Percentiles rank a stretch among this genome's conserved stretches.
Conservation (phyloP, 768 basidiomycete genomes). For the Pleurotus ostreatus region DNA sequence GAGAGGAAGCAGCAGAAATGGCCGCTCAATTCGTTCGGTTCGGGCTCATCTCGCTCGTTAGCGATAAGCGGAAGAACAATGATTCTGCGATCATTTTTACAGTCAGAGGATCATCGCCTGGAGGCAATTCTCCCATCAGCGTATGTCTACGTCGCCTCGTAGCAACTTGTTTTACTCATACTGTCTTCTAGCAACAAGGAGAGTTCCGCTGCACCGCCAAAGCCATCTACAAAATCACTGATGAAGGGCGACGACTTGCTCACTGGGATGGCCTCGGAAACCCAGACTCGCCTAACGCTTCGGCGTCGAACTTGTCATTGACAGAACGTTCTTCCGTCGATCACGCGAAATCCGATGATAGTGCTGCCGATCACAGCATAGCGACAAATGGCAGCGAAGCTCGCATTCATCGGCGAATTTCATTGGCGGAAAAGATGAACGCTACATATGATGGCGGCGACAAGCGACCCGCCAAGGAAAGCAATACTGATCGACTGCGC, state of each 20-base stretch:
- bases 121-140: slow-evolving; percentile 70
- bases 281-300: slow-evolving; percentile 61
- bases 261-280: slow-evolving; percentile 66
- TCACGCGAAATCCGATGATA: slow-evolving; percentile 25
- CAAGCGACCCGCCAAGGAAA: slow-evolving; percentile 68
- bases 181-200: slow-evolving; percentile 67
- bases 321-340: slow-evolving; percentile 64
- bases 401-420: slow-evolving; percentile 76
- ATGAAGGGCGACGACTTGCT: slow-evolving; percentile 82
- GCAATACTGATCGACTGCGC: slow-evolving; percentile 85
- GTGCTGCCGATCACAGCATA: slow-evolving; percentile 20
- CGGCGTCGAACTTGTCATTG: slow-evolving; percentile 52
- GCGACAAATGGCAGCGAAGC: slow-evolving; percentile 37
- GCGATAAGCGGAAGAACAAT: slow-evolving; percentile 87
- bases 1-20: slow-evolving; percentile 97
- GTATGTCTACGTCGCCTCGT: slow-evolving; percentile 36
- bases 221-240: slow-evolving; percentile 91
- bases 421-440: slow-evolving; percentile 71
- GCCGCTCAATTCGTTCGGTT: slow-evolving; percentile 97
- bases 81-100: slow-evolving; percentile 93
- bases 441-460: slow-evolving; percentile 49
- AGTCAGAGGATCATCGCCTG: slow-evolving; percentile 75
- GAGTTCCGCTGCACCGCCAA: slow-evolving; percentile 97
- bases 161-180: slow-evolving; percentile 11
- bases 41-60: slow-evolving; percentile 83